Conservation (phyloP, 2,329 filamentous ascomycete genomes). For the Podosphaera fusca region DNA sequence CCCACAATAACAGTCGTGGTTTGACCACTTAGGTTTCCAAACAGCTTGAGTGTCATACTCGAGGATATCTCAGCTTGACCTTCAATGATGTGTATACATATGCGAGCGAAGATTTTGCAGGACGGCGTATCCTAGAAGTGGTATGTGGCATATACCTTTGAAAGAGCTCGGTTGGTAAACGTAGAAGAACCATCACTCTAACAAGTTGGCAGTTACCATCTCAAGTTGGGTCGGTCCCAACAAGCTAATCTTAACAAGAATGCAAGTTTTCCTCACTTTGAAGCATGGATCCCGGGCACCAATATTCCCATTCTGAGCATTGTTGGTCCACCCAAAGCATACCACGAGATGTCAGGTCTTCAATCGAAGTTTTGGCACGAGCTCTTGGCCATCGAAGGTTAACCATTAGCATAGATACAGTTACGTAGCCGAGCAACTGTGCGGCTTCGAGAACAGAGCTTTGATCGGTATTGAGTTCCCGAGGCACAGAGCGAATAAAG, state of each 20-base stretch:
- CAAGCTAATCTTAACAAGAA: background rate
- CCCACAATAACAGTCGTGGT: background rate
- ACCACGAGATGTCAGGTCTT: slow-evolving; percentile 71
- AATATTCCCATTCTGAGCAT: slow-evolving; percentile 73
- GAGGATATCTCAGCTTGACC: too few relatives aligned
- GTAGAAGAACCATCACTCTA: background rate
- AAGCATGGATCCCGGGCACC: slow-evolving; percentile 56
- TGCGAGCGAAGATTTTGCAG: too few relatives aligned
- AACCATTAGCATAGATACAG: slow-evolving; percentile 63
- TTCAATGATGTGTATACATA: too few relatives aligned
- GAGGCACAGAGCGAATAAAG: slow-evolving; percentile 81
- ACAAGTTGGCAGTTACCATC: background rate
- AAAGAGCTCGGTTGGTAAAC: too few relatives aligned
- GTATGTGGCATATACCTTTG: too few relatives aligned
- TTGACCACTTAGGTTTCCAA: too few relatives aligned
- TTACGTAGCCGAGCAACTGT: slow-evolving; percentile 75
- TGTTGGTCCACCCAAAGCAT: slow-evolving; percentile 90
- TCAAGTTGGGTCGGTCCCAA: background rate
- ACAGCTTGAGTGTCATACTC: too few relatives aligned
- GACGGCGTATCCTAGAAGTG: too few relatives aligned
- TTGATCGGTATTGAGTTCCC: slow-evolving; percentile 88
- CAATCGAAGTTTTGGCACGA: slow-evolving; percentile 68
- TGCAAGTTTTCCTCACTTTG: slow-evolving; percentile 8
- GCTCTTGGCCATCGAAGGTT: slow-evolving; percentile 74
- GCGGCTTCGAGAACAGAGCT: slow-evolving; percentile 77